Conservation (phyloP, 2,329 filamentous ascomycete genomes). For the Parastagonospora nodorum region DNA sequence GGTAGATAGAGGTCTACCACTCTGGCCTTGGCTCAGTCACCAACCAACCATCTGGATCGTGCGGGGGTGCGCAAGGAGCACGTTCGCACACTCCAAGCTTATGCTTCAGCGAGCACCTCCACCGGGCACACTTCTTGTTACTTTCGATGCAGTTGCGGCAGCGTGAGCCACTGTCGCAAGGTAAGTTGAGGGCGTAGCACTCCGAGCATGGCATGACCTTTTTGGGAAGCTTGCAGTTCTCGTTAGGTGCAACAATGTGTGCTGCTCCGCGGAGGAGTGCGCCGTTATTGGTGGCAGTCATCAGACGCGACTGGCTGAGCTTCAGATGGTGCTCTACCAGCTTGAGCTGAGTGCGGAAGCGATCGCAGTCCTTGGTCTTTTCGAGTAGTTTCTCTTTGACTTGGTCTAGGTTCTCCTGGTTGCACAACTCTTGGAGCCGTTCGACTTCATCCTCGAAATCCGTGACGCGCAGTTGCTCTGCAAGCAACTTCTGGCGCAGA, state of each 20-base stretch:
- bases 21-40: conserved; percentile 12
- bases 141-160: conserved; percentile 32
- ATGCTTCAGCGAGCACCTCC: conserved; percentile 36
- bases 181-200: conserved; percentile 31
- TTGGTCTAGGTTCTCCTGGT: conserved; percentile 6
- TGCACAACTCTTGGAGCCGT: conserved; percentile 5
- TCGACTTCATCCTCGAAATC: conserved; percentile 20
- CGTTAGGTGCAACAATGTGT: conserved; percentile 27
- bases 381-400: conserved; percentile 18
- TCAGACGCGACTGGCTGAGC: conserved; percentile 7
- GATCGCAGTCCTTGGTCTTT: conserved; percentile 26
- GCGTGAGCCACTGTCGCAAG: conserved; percentile 26
- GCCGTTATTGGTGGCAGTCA: conserved; percentile 14
- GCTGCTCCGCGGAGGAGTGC: conserved; percentile 28
- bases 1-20: conserved; percentile 17
- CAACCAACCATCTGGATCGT: conserved; percentile 26
- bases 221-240: conserved; percentile 20
- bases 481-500: conserved; percentile 12
- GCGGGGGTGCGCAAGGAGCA: conserved; percentile 26
- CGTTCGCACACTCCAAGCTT: conserved; percentile 26
- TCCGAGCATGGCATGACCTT: conserved; percentile 32
- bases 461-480: conserved; percentile 10
- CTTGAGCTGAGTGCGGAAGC: conserved; percentile 22
- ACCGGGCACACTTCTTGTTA: conserved; percentile 26
- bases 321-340: conserved; percentile 6